Conservation (phyloP, 2,329 filamentous ascomycete species). For the Trichoderma harzianum region DNA sequence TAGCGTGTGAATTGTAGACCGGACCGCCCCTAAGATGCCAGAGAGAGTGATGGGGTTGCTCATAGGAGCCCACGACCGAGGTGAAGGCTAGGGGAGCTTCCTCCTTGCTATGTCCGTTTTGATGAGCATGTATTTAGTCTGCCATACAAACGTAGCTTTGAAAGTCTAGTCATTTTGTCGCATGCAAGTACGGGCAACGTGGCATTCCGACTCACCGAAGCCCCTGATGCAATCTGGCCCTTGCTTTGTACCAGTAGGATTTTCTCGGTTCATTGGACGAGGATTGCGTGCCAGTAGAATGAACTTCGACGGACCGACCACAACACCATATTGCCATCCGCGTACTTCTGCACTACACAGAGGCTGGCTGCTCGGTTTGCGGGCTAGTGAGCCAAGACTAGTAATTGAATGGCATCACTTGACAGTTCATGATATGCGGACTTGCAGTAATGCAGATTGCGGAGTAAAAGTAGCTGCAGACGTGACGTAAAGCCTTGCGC, state of each 20-base stretch:
- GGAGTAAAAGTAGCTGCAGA: neutral
- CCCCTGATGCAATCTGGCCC: neutral
- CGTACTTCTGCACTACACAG: neutral
- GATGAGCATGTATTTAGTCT: neutral
- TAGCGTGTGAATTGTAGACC: neutral
- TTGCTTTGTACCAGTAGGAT: neutral
- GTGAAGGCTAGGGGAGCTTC: neutral
- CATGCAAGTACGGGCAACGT: neutral
- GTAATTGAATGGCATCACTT: neutral
- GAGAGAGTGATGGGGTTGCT: neutral
- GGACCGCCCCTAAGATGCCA: neutral
- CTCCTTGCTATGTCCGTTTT: neutral
- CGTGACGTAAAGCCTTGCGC: neutral
- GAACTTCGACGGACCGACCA: neutral
- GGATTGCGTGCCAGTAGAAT: neutral
- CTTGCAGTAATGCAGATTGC: neutral
- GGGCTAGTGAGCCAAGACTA: neutral
- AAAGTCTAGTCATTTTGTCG: neutral
- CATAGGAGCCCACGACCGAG: neutral
- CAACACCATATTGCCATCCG: neutral
- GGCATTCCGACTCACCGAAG: neutral
- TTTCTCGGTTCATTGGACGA: neutral
- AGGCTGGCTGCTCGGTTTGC: neutral
- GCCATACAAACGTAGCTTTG: neutral
- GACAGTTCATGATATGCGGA: neutral